Conservation (phyloP, 2,329 filamentous ascomycete species). For the Trichophaea hybrida region DNA sequence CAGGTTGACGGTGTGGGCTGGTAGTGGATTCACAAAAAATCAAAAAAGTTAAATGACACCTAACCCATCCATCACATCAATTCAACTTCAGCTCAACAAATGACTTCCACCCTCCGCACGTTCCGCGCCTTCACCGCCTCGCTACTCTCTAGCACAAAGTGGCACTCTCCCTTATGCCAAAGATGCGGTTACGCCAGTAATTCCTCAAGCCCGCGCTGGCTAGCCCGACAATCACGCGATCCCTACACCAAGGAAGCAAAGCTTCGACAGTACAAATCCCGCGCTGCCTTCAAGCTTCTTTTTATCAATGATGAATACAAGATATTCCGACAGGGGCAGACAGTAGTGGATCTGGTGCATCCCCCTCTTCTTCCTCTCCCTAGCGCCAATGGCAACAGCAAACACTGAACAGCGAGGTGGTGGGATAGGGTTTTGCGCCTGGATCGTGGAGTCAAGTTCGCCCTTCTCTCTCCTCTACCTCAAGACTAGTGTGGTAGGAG, state of each 20-base stretch:
- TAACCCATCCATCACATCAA: too few relatives aligned
- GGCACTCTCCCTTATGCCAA: too few relatives aligned
- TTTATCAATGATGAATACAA: slow-evolving; percentile 60
- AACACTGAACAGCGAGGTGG: neutral
- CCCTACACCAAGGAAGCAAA: slow-evolving; percentile 58
- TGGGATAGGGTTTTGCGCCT: slow-evolving; percentile 55
- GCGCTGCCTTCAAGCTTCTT: slow-evolving; percentile 84
- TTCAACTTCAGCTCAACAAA: too few relatives aligned
- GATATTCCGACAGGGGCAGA: slow-evolving; percentile 66
- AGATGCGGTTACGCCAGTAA: too few relatives aligned
- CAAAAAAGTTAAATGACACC: too few relatives aligned
- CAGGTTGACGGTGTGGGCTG: too few relatives aligned
- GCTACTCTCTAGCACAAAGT: too few relatives aligned
- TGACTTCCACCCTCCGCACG: too few relatives aligned
- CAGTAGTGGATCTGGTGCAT: slow-evolving; percentile 72
- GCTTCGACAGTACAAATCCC: slow-evolving; percentile 67
- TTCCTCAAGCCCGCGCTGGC: slow-evolving; percentile 43
- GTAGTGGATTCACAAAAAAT: too few relatives aligned
- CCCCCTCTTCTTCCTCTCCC: slow-evolving; percentile 11
- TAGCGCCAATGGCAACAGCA: neutral
- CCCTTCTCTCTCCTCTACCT: neutral
- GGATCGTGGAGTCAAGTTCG: slow-evolving; percentile 56
- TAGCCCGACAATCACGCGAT: slow-evolving; percentile 61
- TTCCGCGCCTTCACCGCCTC: too few relatives aligned
- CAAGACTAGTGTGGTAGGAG: neutral